A percentile compares a stretch with the other conserved stretches of the same genome.
Conservation (phyloP, 2,329 filamentous ascomycete genomes). For the Cephalotrichum gorgonifer region DNA sequence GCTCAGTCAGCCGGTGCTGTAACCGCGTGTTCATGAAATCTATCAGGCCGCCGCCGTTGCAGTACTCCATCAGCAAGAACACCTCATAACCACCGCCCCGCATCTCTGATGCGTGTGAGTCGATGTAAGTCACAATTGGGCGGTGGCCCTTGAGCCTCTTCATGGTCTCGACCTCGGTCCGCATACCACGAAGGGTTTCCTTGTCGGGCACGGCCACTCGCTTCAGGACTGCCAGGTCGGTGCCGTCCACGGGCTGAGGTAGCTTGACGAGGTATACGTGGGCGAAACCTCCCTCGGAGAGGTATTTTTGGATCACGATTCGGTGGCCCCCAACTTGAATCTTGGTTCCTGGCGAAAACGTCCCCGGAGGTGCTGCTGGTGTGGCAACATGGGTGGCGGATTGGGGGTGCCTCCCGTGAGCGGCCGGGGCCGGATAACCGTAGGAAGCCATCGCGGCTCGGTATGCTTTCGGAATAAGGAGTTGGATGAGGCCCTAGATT, state of each 20-base stretch:
- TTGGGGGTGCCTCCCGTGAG: constrained; percentile 22
- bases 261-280: constrained; percentile 96
- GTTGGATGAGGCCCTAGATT: background rate
- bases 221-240: constrained; percentile 80
- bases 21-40: constrained; percentile 99
- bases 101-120: constrained; percentile 93
- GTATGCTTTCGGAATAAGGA: background rate
- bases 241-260: constrained; percentile 63
- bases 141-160: constrained; percentile 96
- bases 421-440: constrained; percentile 23
- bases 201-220: constrained; percentile 95
- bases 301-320: constrained; percentile 91
- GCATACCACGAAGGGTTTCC: constrained; percentile 87
- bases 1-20: constrained; percentile 92
- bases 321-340: constrained; percentile 90
- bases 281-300: constrained; percentile 95
- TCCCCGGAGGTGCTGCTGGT: constrained; percentile 57
- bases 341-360: constrained; percentile 88
- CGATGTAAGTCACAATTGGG: constrained; percentile 95
- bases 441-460: constrained; percentile 26
- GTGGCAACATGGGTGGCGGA: constrained; percentile 27
- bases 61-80: constrained; percentile 97
- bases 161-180: constrained; percentile 98
- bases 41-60: constrained; percentile 86
- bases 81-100: constrained; percentile 93